phyloP scores from a whole-genome alignment of 2,329 filamentous ascomycete genomes.

The Ophiostoma ulmi region DNA sequence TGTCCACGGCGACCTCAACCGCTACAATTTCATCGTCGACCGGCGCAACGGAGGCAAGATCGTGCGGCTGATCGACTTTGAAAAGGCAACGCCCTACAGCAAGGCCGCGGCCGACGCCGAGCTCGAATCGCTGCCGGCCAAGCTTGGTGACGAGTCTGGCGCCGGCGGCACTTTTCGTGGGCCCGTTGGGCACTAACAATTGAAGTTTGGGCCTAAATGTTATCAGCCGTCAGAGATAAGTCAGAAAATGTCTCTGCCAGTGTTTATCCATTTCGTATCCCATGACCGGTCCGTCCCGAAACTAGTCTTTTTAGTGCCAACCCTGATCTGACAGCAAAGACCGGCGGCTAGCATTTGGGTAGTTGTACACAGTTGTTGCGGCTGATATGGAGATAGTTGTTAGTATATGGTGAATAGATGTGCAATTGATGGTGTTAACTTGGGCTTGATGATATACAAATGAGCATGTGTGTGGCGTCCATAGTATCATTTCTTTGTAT shows the following conservation, averaged over 20 bases:
- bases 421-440: too few relatives aligned
- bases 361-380: not conserved
- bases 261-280: not conserved
- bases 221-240: not conserved
- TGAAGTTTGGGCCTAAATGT: not conserved
- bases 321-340: not conserved
- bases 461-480: too few relatives aligned
- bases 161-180: not conserved
- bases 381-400: not conserved
- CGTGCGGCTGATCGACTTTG: slow-evolving; percentile 7
- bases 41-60: not conserved
- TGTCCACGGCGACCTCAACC: slow-evolving; percentile 11
- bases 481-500: not conserved
- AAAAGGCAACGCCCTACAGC: not conserved
- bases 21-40: not conserved
- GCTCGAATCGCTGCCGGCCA: not conserved
- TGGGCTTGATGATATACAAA: too few relatives aligned
- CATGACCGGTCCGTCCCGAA: slow-evolving; percentile 12
- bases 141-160: slow-evolving; percentile 9
- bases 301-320: not conserved
- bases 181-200: not conserved
- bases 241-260: not conserved
- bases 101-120: not conserved
- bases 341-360: not conserved
- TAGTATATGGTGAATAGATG: too few relatives aligned